Percentiles rank a stretch among this genome's conserved stretches.
These are phyloP conservation scores for Parafenestella ontariensis DNA, from an alignment of 2,329 filamentous ascomycete genomes.

Conservation along the genomic window DNA sequence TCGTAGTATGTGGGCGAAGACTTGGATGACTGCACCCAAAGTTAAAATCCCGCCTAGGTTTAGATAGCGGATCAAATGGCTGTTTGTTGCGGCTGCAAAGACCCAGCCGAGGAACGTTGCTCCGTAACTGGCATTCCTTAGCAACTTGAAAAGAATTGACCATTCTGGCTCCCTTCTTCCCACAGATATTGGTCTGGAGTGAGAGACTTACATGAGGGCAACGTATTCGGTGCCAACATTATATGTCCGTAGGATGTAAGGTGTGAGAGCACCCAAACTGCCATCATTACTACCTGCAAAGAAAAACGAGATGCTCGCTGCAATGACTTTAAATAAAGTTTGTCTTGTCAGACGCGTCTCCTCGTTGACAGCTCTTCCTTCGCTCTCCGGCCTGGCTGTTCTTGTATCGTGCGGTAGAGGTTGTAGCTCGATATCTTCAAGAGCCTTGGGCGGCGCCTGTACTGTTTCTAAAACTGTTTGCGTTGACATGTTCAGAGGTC, in stretches of 20 bases:
- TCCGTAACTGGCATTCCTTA: conserved; percentile 50
- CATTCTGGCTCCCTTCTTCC: too few species aligned
- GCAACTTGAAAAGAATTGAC: background rate
- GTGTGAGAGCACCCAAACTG: conserved; percentile 67
- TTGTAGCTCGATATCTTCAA: conserved; percentile 7
- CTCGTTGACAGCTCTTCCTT: background rate
- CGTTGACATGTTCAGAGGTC: background rate
- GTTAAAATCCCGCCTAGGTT: conserved; percentile 64
- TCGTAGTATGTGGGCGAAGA: conserved; percentile 62
- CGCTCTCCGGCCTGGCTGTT: background rate
- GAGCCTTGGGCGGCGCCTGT: background rate
- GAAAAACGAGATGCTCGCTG: conserved; percentile 66
- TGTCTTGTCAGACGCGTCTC: conserved; percentile 9
- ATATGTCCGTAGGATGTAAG: conserved; percentile 67
- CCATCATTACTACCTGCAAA: conserved; percentile 71
- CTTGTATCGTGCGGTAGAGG: background rate
- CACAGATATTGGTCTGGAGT: too few species aligned
- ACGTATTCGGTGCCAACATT: conserved; percentile 56
- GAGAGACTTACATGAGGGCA: conserved; percentile 54
- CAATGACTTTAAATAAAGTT: conserved; percentile 55
- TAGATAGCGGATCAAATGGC: conserved; percentile 60
- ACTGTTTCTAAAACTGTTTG: background rate
- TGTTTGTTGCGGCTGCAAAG: conserved; percentile 64
- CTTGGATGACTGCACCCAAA: conserved; percentile 64
- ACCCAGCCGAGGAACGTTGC: conserved; percentile 68